Evolutionary conservation across 1,284 basidiomycete genomes (phyloP).

Genomic region (Ustilago trichophora): DNA sequence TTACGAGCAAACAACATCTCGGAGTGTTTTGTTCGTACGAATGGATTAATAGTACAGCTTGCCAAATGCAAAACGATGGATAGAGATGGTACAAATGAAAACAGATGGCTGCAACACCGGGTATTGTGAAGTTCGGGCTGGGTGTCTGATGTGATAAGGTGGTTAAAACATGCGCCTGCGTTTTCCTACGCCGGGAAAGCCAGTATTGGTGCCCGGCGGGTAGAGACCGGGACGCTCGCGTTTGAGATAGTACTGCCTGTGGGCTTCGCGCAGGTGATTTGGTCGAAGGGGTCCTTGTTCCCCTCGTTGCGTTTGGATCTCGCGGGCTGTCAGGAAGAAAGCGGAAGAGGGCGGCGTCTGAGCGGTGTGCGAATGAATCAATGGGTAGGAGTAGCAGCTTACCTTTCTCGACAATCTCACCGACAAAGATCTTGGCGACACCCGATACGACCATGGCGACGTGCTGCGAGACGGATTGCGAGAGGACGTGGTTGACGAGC

Average conservation of each 20-base stretch:
- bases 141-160: not conserved
- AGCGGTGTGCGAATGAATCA: too few species aligned
- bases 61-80: not conserved
- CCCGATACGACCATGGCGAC: constrained; percentile 88
- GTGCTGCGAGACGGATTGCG: constrained; percentile 80
- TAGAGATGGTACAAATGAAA: not conserved
- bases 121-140: too few species aligned
- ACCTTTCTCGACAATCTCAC: constrained; percentile 90
- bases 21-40: not conserved
- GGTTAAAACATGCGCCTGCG: constrained; percentile 54
- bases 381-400: too few species aligned
- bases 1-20: too few species aligned
- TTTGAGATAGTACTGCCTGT: constrained; percentile 81
- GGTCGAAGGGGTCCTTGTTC: constrained; percentile 81
- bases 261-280: constrained; percentile 86
- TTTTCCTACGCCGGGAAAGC: constrained; percentile 55
- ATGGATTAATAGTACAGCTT: constrained; percentile 2
- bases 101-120: too few species aligned
- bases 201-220: constrained; percentile 51
- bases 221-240: constrained; percentile 70
- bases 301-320: constrained; percentile 76
- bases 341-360: too few species aligned
- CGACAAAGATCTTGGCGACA: constrained; percentile 89
- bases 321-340: constrained; percentile 72
- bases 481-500: constrained; percentile 82